phyloP scores from a whole-genome alignment of 495 filamentous ascomycete species.

The Hypoxylon trugodes region DNA sequence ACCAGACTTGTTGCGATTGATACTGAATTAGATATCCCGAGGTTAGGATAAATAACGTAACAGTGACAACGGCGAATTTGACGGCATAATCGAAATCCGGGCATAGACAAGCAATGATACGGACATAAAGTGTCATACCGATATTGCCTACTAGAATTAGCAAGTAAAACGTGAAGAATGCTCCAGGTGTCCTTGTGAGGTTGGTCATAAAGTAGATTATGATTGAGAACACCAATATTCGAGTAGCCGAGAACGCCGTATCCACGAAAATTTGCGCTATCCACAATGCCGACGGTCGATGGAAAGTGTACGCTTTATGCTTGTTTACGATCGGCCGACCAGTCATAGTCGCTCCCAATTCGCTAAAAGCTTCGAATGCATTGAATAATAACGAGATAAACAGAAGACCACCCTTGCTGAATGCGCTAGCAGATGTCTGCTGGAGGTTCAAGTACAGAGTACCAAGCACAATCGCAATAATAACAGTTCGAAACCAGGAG shows the following conservation, averaged over 20 bases:
- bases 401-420: slow-evolving; percentile 78
- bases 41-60: slow-evolving; percentile 81
- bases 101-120: slow-evolving; percentile 78
- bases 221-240: slow-evolving; percentile 74
- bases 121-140: slow-evolving; percentile 81
- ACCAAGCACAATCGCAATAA: slow-evolving; percentile 79
- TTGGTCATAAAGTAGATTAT: slow-evolving; percentile 86
- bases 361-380: slow-evolving; percentile 79
- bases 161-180: slow-evolving; percentile 82
- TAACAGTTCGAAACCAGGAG: slow-evolving; percentile 77
- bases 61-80: slow-evolving; percentile 77
- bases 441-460: slow-evolving; percentile 78
- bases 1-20: slow-evolving; percentile 72
- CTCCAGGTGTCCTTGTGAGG: slow-evolving; percentile 69
- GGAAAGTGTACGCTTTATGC: slow-evolving; percentile 80
- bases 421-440: slow-evolving; percentile 72
- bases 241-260: slow-evolving; percentile 69
- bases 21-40: slow-evolving; percentile 84
- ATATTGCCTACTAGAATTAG: slow-evolving; percentile 75
- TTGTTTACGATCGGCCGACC: slow-evolving; percentile 80
- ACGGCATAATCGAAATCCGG: slow-evolving; percentile 88
- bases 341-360: slow-evolving; percentile 74
- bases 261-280: slow-evolving; percentile 84
- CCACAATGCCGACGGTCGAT: slow-evolving; percentile 80
- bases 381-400: slow-evolving; percentile 83